Percentiles rank a stretch among this genome's conserved stretches.
Evolutionary conservation across 2,329 filamentous ascomycete species (phyloP).

Genomic region (Fusarium torulosum): DNA sequence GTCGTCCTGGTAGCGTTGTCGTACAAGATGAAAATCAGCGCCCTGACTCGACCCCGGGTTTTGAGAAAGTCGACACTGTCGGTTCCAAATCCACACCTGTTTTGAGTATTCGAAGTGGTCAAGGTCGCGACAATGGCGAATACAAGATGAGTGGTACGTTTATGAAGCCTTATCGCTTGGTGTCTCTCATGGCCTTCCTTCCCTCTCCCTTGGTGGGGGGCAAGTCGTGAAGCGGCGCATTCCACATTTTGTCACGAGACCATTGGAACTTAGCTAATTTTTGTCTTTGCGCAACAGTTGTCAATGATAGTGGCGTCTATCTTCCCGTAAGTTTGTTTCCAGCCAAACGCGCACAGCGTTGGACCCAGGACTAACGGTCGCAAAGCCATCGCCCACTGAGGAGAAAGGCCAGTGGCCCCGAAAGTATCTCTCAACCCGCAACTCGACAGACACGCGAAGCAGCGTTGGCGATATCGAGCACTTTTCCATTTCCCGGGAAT

Average conservation of each 20-base stretch:
- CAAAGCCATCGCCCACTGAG: slow-evolving; percentile 86
- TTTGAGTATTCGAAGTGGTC: slow-evolving; percentile 71
- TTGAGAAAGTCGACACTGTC: slow-evolving; percentile 72
- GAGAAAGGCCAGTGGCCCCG: slow-evolving; percentile 83
- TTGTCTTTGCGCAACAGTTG: slow-evolving; percentile 69
- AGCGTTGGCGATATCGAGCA: slow-evolving; percentile 87
- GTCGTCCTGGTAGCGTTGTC: slow-evolving; percentile 64
- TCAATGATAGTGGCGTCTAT: slow-evolving; percentile 95
- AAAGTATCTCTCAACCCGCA: slow-evolving; percentile 64
- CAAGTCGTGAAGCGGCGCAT: slow-evolving; percentile 35
- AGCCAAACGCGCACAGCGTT: background rate
- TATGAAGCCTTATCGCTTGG: slow-evolving; percentile 18
- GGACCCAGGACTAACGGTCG: slow-evolving; percentile 23
- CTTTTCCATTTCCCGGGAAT: slow-evolving; percentile 95
- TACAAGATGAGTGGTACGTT: slow-evolving; percentile 84
- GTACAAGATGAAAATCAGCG: slow-evolving; percentile 66
- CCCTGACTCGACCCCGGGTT: slow-evolving; percentile 60
- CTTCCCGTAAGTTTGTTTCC: slow-evolving; percentile 75
- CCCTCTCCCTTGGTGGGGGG: slow-evolving; percentile 17
- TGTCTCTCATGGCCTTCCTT: slow-evolving; percentile 23
- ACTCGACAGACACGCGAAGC: slow-evolving; percentile 68
- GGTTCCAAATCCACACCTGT: slow-evolving; percentile 72
- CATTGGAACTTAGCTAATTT: slow-evolving; percentile 44
- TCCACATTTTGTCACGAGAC: slow-evolving; percentile 43
- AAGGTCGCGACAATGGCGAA: slow-evolving; percentile 74